Evolutionary conservation across 192 early-diverging fungal species (phyloP), one percentile per base, ranked within the genome.

Genomic region (Mortierella antarctica): DNA sequence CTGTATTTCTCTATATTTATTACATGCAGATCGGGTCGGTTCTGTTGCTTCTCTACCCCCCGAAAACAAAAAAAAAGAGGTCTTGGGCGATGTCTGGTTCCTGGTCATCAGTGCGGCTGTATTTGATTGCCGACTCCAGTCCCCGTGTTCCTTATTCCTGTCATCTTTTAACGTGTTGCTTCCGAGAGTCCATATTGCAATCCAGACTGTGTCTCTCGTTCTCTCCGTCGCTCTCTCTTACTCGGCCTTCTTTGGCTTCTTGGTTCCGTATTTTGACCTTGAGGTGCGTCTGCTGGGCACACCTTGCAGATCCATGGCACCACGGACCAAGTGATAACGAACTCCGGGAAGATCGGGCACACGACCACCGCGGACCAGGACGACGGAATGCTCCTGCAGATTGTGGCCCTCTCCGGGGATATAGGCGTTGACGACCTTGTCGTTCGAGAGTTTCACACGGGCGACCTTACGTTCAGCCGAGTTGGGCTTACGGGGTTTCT

Each of bases 341-440:
- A 99, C 96, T 91, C 97, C 96, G n/a, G 96, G 96, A 69, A 97
- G 90, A 93, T 98, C 97, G 18, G 94, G 91, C 4, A 97, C 95
- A 88, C 96, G 92, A 50, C 97, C 97, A 23, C 97, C 97, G 47
- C 96, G 87, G 11, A 99, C 95, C 49, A 99, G 83, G 18, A 99
- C 97, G 39, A 97, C 96, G 44, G 94, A 95, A 84, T 99, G 97
- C 81, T 99, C 97, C 87, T 97, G 96, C 71, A 99, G 85, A 74
- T 97, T 98, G 88, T 99, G 97, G 14, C 97, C 97, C 82, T 99
- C 97, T 60, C 97, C 97, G 7, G 96, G 96, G 85, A 99, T 99
- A 87, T 99, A 98, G 15, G 96, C 96, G 55, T 93, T 91, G 17
- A 99, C 89, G 23, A 93, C 89, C 82, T 96, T 96, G 42, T 95